These are phyloP conservation scores for Tricholoma sp. DNA, from an alignment of 768 basidiomycete genomes.

Conservation along the genomic window DNA sequence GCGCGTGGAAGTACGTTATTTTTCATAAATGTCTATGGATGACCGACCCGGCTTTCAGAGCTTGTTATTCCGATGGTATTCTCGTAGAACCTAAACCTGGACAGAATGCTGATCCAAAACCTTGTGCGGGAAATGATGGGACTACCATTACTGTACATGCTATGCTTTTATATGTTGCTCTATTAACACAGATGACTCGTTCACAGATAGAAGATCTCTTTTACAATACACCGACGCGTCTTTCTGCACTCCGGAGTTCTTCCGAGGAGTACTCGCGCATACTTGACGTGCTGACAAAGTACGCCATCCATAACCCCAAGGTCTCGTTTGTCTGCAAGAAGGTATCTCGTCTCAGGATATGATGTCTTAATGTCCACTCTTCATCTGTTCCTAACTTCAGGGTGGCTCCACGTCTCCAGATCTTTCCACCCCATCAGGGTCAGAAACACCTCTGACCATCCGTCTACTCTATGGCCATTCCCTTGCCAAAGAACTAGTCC, in stretches of 20 bases:
- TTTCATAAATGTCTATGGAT: background rate
- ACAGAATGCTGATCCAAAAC: constrained; percentile 70
- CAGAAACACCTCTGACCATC: constrained; percentile 65
- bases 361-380: background rate
- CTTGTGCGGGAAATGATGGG: constrained; percentile 92
- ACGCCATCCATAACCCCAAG: constrained; percentile 89
- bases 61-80: constrained; percentile 73
- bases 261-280: constrained; percentile 93
- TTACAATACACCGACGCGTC: constrained; percentile 85
- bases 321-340: constrained; percentile 92
- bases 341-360: constrained; percentile 33
- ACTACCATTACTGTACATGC: constrained; percentile 74
- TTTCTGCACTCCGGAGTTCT: constrained; percentile 75
- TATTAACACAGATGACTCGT: background rate
- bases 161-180: background rate
- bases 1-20: constrained; percentile 85
- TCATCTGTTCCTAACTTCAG: constrained; percentile 32
- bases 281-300: constrained; percentile 86
- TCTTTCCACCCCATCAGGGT: constrained; percentile 69
- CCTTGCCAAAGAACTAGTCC: constrained; percentile 72
- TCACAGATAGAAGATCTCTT: constrained; percentile 90
- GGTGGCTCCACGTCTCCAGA: constrained; percentile 71
- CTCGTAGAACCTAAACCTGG: constrained; percentile 70
- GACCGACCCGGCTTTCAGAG: constrained; percentile 41
- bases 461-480: constrained; percentile 75